phyloP scores from a whole-genome alignment of 345 rosid genomes.

The Carallia pectinifolia region DNA sequence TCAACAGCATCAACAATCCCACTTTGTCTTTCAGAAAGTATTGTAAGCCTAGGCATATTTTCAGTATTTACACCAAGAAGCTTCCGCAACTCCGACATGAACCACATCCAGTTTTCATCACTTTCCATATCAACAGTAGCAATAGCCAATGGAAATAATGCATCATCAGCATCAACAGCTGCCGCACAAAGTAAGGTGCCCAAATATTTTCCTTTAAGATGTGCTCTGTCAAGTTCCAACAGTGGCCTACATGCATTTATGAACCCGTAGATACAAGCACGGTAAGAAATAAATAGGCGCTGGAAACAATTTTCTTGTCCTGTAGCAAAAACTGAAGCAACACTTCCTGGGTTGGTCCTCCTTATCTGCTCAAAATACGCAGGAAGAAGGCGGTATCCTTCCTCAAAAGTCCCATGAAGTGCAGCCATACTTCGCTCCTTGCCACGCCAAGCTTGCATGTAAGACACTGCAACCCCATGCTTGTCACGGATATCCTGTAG shows the following conservation, averaged over 20 bases:
- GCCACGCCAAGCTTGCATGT: conserved; percentile 99
- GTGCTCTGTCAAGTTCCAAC: conserved; percentile 84
- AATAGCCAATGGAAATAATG: conserved; percentile 84
- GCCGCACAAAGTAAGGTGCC: conserved; percentile 88
- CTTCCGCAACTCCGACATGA: conserved; percentile 89
- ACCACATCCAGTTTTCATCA: conserved; percentile 98
- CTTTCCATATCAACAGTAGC: conserved; percentile 80
- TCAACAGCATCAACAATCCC: conserved; percentile 90
- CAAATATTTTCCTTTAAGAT: conserved; percentile 91
- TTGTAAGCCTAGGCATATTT: conserved; percentile 94
- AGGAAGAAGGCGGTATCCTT: conserved; percentile 91
- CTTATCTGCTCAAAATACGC: conserved; percentile 86
- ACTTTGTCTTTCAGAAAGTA: conserved; percentile 85
- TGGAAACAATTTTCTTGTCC: conserved; percentile 95
- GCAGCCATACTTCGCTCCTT: conserved; percentile 99
- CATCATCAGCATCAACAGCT: conserved; percentile 87
- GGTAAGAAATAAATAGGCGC: conserved; percentile 80
- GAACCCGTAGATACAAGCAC: conserved; percentile 91
- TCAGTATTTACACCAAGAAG: conserved; percentile 93
- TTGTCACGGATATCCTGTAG: conserved; percentile 89
- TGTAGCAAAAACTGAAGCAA: conserved; percentile 79
- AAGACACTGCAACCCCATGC: conserved; percentile 98
- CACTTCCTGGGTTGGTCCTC: conserved; percentile 79
- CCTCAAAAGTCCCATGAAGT: conserved; percentile 97
- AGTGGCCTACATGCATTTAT: conserved; percentile 92